Percentiles rank a stretch among this genome's conserved stretches.
These are phyloP conservation scores for Nicotiana otophora DNA, from an alignment of 257 asterid species.

Conservation along the genomic window DNA sequence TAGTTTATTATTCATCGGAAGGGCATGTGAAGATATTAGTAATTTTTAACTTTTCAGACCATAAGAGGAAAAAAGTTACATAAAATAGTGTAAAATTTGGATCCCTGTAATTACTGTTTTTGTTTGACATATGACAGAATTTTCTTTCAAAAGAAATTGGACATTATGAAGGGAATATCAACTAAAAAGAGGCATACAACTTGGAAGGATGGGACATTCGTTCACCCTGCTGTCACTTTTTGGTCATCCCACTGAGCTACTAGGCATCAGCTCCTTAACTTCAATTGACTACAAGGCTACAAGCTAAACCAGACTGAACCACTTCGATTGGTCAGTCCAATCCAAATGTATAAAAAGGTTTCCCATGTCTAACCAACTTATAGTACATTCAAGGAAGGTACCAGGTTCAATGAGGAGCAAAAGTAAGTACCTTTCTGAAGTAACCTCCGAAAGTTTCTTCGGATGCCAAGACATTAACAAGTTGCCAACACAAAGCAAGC, in stretches of 20 bases:
- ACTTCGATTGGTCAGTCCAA: background rate
- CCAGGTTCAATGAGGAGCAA: background rate
- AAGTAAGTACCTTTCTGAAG: slow-evolving; percentile 62
- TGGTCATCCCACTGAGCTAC: background rate
- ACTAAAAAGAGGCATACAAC: no score
- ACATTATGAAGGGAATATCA: background rate
- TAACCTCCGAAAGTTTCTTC: slow-evolving; percentile 60
- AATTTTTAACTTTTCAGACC: background rate
- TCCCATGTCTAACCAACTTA: background rate
- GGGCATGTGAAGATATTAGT: background rate
- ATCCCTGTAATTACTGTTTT: background rate
- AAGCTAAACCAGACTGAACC: background rate
- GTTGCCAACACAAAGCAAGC: slow-evolving; percentile 84
- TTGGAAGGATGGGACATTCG: background rate
- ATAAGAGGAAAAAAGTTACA: background rate
- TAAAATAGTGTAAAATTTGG: background rate
- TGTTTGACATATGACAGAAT: background rate
- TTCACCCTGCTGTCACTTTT: background rate
- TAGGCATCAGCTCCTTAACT: background rate
- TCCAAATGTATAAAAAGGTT: background rate
- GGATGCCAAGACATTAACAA: slow-evolving; percentile 90
- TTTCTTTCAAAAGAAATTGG: background rate
- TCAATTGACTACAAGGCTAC: background rate
- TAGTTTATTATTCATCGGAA: background rate
- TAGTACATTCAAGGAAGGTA: background rate